These are phyloP conservation scores for Talinum fruticosum DNA, from an alignment of 148 eudicot species.

Conservation along the genomic window DNA sequence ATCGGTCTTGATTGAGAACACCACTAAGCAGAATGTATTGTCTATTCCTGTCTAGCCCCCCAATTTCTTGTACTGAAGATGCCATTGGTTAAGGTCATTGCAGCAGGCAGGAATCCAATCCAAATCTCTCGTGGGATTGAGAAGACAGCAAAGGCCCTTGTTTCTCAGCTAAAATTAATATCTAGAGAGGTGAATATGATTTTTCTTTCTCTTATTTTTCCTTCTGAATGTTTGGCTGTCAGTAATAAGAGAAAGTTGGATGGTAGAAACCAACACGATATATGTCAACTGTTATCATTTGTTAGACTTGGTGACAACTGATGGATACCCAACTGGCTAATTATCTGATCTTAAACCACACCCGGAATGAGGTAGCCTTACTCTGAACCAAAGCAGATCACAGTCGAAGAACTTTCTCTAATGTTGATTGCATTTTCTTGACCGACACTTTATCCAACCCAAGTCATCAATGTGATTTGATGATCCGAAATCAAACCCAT, in stretches of 20 bases:
- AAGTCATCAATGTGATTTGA: too few species aligned
- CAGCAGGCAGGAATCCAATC: slow-evolving; percentile 82
- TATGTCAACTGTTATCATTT: not conserved
- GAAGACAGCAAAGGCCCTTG: slow-evolving; percentile 74
- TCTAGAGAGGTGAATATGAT: slow-evolving; percentile 59
- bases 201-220: not conserved
- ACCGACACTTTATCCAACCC: too few species aligned
- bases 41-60: slow-evolving; percentile 25
- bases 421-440: too few species aligned
- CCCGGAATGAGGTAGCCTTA: too few species aligned
- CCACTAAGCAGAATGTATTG: slow-evolving; percentile 8
- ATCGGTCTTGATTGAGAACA: not conserved
- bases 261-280: not conserved
- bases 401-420: too few species aligned
- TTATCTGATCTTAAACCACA: not conserved
- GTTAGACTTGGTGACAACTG: not conserved
- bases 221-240: not conserved
- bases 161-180: slow-evolving; percentile 67
- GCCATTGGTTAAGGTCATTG: slow-evolving; percentile 62
- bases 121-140: slow-evolving; percentile 83
- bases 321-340: not conserved
- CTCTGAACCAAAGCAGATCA: too few species aligned
- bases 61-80: slow-evolving; percentile 29
- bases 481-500: too few species aligned
- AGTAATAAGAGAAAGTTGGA: not conserved